Evolutionary conservation across 257 asterid species (phyloP), one percentile per base, ranked within the genome.

Genomic region (Marsdenia floribunda): DNA sequence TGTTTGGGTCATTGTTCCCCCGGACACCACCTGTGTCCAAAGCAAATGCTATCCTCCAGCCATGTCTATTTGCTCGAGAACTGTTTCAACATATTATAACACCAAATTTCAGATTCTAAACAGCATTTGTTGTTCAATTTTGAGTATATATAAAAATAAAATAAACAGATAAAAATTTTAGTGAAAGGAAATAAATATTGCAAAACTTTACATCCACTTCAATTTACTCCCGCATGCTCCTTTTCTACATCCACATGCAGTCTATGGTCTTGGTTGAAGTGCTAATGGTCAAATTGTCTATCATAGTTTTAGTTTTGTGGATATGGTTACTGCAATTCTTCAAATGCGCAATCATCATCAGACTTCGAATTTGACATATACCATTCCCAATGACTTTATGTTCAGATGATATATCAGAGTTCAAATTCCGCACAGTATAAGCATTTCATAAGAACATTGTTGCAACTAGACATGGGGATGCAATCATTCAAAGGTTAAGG

Each of bases 11-110:
- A 55, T 88, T 80, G 79, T 85, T 80, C 22, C 87, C 77, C 2
- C 93, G 85, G 55, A 92, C 76, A 75, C 93, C 92, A 71, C 90
- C 95, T 0, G 96, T 86, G 69, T 90, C 92, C 77, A 92, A 70
- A 70, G 97, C 92, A 74, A 89, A 87, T 78, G 86, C 75, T 65
- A 72, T 75, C 82, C 83, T 82, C 86, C 85, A 70, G 61, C 86
- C 74, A 22, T 50, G 80, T 75, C 79, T 85, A 71, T 80, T 82
- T 65, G 73, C 55, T 57, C 42, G 38, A 16, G 71, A 80, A 71
- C 93, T 90, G 77, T 85, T 73, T 70, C 58, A 70, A 72, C 40
- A 73, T n/a, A 58, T 38, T 3, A 53, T 53, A 76, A 75, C 53
- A 73, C 21, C 70, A 54, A 77, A 26, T 37, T 16, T n/a, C 67